Evolutionary conservation across 2,329 filamentous ascomycete genomes (phyloP), one percentile per base, ranked within the genome.

Genomic region (Neopestalotiopsis rosae): DNA sequence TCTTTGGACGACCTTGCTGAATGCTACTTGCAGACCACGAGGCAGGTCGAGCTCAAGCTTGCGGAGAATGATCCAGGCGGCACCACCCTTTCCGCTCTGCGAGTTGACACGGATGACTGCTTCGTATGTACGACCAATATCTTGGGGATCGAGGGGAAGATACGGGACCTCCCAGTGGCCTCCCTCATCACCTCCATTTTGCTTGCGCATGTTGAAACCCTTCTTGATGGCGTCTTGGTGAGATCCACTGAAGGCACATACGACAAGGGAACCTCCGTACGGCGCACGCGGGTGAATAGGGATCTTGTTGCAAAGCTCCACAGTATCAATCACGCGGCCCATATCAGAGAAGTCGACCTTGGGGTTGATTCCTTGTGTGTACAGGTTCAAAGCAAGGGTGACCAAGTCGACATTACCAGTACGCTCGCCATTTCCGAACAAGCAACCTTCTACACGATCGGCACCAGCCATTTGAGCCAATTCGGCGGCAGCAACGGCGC

Each of bases 141-240:
- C 95, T 77, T 92, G 88, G 5, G 95, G 95, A 77, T 98, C 95
- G 75, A 98, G 88, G 13, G 95, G 95, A 63, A 98, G 91, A 79
- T 98, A 98, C 0, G 95, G 95, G 52, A 98, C 87, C 74, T 93
- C 85, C 95, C 95, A 98, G 56, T 83, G 84, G 76, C 91, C 89
- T 68, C 95, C 89, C 77, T 87, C 84, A 5, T 81, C 84, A 61
- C 87, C 85, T 67, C 86, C 87, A 0, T 86, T 81, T 59, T 86
- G 81, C 78, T 94, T 87, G 69, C 95, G 91, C 56, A 85, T 77
- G 78, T 93, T 88, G 85, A 96, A 94, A 0, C 92, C 92, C 86
- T 98, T 98, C 83, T 97, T 97, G 85, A 98, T 97, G 66, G 95
- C 95, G 78, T 98, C 95, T 81, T 98, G 95, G 80, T 98, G 95